Evolutionary conservation across 495 filamentous ascomycete species (phyloP), one percentile per base, ranked within the genome.

Genomic region (Jackrogersella multiformis): DNA sequence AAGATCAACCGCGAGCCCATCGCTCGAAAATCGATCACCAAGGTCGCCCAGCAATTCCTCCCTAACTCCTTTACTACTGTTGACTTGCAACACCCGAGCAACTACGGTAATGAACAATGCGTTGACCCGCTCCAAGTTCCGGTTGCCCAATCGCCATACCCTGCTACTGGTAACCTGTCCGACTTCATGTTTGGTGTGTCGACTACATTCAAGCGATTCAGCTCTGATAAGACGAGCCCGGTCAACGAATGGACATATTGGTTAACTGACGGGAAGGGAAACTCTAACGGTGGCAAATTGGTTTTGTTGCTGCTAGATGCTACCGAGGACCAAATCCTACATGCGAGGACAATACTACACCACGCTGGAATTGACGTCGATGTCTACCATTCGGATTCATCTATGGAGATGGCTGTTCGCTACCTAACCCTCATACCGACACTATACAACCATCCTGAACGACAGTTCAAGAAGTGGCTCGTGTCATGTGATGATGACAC

Each of bases 401-500:
- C 58, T 2, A 85, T 89, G 71, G 84, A 86, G 59, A 84, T 91
- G 76, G 85, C 90, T 20, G 79, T 81, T 46, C 79, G 80, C 38
- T 82, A 82, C 46, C 74, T 83, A 68, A 86, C 80, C 56, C 84
- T 68, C 75, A 90, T 79, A 74, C 85, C 68, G 64, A 87, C 66
- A 57, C 80, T 77, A 79, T 84, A 82, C 67, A 77, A 81, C 56
- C 79, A 82, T 61, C 80, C 72, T 75, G 72, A 83, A 68, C 64
- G 86, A 71, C 13, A 70, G 75, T 61, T 83, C 79, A 85, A 77
- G 66, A 84, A 86, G 66, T 92, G 88, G 89, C 81, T 90, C 20
- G 85, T 86, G 55, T 84, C 89, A 42, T 87, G 88, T 55, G 89
- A 92, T 61, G 89, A 92, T 69, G 90, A 92, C 69, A 92, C 90